Evolutionary conservation across 2,329 filamentous ascomycete species (phyloP).

Genomic region (Penicillium sp.): DNA sequence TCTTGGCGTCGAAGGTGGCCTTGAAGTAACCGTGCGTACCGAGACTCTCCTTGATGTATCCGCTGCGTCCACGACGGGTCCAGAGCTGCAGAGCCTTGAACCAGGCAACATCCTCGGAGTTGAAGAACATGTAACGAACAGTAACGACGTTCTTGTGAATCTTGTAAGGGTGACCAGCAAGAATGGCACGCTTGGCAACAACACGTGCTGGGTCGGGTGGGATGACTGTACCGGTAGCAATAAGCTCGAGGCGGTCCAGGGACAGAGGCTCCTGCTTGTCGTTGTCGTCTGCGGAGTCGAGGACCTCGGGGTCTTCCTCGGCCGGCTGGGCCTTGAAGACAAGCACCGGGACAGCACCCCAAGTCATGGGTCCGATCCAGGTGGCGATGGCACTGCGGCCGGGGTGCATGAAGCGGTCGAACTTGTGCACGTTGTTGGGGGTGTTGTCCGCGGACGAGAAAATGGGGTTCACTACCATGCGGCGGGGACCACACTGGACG

Average conservation of each 20-base stretch:
- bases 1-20: slow-evolving; percentile 92
- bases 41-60: slow-evolving; percentile 89
- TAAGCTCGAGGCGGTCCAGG: slow-evolving; percentile 62
- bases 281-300: slow-evolving; percentile 47
- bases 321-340: slow-evolving; percentile 68
- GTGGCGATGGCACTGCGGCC: slow-evolving; percentile 85
- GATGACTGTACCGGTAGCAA: slow-evolving; percentile 84
- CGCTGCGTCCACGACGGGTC: slow-evolving; percentile 84
- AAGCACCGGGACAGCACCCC: slow-evolving; percentile 86
- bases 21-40: slow-evolving; percentile 99
- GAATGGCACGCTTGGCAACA: slow-evolving; percentile 87
- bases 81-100: slow-evolving; percentile 95
- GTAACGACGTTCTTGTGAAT: slow-evolving; percentile 98
- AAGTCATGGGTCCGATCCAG: slow-evolving; percentile 86
- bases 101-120: slow-evolving; percentile 90
- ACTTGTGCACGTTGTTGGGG: slow-evolving; percentile 97
- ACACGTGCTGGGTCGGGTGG: slow-evolving; percentile 73
- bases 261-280: slow-evolving; percentile 41
- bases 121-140: slow-evolving; percentile 99
- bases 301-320: slow-evolving; percentile 40
- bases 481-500: slow-evolving; percentile 83
- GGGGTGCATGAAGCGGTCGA: slow-evolving; percentile 85
- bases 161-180: slow-evolving; percentile 96
- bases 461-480: slow-evolving; percentile 83
- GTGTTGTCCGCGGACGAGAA: slow-evolving; percentile 89